Evolutionary conservation across 129 eudicot species (phyloP).

Genomic region (Kitagawia praeruptora): DNA sequence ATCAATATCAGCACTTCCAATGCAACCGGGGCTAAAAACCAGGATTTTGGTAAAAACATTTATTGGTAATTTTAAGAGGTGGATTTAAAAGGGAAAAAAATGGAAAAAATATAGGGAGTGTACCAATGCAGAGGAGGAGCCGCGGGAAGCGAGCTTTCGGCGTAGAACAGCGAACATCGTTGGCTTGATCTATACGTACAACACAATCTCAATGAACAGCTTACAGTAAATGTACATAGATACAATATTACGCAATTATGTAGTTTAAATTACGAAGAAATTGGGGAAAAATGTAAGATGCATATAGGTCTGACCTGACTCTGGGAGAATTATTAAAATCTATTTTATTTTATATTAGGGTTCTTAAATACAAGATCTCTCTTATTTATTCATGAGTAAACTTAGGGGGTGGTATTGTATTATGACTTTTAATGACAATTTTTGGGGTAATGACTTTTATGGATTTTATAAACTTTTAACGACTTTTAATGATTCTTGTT

Average conservation of each 20-base stretch:
- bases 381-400: not conserved
- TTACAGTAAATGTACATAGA: too few species aligned
- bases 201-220: not conserved
- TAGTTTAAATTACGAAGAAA: too few species aligned
- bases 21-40: too few species aligned
- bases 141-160: conserved; percentile 41
- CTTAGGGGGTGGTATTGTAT: too few species aligned
- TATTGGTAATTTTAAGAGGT: too few species aligned
- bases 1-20: not conserved
- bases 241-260: not conserved
- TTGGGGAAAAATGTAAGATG: not conserved
- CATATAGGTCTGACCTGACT: not conserved
- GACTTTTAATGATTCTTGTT: too few species aligned
- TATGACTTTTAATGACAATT: too few species aligned
- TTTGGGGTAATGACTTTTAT: too few species aligned
- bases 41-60: too few species aligned
- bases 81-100: not conserved
- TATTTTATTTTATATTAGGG: not conserved
- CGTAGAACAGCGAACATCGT: conserved; percentile 52
- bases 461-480: too few species aligned
- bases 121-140: conserved; percentile 49
- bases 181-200: conserved; percentile 13
- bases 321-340: too few species aligned
- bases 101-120: not conserved
- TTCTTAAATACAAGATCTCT: not conserved